A percentile compares a stretch with the other conserved stretches of the same genome.
Evolutionary conservation across 2,329 filamentous ascomycete genomes (phyloP).

Genomic region (Talaromyces sp.): DNA sequence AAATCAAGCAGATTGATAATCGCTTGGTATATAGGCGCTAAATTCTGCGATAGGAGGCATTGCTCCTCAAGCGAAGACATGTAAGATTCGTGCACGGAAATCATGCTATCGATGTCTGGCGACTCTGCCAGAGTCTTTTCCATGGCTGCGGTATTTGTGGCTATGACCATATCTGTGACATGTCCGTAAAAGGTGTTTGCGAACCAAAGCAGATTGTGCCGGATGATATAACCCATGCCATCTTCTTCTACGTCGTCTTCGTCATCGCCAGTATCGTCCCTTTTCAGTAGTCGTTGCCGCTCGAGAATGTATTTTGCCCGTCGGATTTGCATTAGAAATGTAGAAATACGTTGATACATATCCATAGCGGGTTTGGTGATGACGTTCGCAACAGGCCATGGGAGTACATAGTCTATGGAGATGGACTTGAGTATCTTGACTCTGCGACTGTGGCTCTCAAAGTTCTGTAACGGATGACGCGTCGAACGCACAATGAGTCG

Average conservation of each 20-base stretch:
- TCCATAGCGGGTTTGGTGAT: constrained; percentile 60
- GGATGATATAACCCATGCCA: constrained; percentile 45
- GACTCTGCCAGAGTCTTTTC: constrained; percentile 53
- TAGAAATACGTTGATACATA: constrained; percentile 68
- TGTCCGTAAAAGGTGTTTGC: constrained; percentile 69
- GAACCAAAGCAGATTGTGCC: constrained; percentile 72
- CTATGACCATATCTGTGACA: constrained; percentile 66
- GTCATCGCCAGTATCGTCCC: constrained; percentile 30
- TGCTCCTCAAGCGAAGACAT: constrained; percentile 60
- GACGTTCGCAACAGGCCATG: constrained; percentile 65
- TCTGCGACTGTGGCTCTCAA: constrained; percentile 50
- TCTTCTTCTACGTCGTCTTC: constrained; percentile 37
- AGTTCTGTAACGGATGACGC: constrained; percentile 37
- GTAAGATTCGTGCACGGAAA: constrained; percentile 61
- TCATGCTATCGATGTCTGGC: constrained; percentile 76
- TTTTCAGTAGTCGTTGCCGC: constrained; percentile 39
- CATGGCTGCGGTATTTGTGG: constrained; percentile 55
- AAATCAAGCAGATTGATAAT: constrained; percentile 74
- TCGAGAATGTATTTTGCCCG: constrained; percentile 65
- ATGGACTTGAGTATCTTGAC: constrained; percentile 60
- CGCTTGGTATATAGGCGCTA: constrained; percentile 65
- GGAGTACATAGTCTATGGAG: constrained; percentile 62
- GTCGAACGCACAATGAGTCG: constrained; percentile 56
- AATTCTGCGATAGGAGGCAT: constrained; percentile 62
- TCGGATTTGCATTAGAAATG: constrained; percentile 70